Evolutionary conservation across 2,329 filamentous ascomycete species (phyloP), one percentile per base, ranked within the genome.

Genomic region (Epichloe coenophiala): DNA sequence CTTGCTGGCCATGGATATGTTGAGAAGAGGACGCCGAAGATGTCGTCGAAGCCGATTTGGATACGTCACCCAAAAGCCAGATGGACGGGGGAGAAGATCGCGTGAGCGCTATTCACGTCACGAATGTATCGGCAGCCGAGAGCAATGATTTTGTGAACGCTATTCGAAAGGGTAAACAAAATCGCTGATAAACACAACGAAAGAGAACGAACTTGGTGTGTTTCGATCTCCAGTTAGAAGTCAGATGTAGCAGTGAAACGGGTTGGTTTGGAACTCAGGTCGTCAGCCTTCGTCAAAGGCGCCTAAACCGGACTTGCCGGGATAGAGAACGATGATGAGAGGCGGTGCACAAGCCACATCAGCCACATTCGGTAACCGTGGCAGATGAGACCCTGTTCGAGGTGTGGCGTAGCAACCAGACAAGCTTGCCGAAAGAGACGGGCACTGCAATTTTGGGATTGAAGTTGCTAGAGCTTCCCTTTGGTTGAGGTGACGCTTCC

Each of bases 1-100:
- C 64, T 81, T 82, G 61, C 80, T 86, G 47, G 84, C 83, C 83
- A 87, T 87, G 56, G 51, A 65, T 46, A 53, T 37, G 23, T n/a
- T 40, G 33, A 27, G 5, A 12, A 15, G 13, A 15, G 27, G 21
- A n/a, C 33, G 17, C 13, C 15, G 31, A 39, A 8, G 31, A 40
- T 15, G 40, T 33, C 17, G 41, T 38, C n/a, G 15, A 45, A 5
- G 19, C 19, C 36, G 47, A 35, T 51, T 12, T 13, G 44, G 51
- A 47, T 49, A 52, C 49, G 55, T 52, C 55, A 51, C 58, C 58
- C 55, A 57, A 57, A 56, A 56, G 54, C 57, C 58, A 51, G 47
- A 39, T 31, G 39, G 23, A 42, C 7, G 42, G 2, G 43, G 21
- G 9, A 19, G 35, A 47, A 44, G 45, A 40, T 47, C 15, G 42